Evolutionary conservation across 1,284 basidiomycete genomes (phyloP), one percentile per base, ranked within the genome.

Genomic region (Tilletia caries): DNA sequence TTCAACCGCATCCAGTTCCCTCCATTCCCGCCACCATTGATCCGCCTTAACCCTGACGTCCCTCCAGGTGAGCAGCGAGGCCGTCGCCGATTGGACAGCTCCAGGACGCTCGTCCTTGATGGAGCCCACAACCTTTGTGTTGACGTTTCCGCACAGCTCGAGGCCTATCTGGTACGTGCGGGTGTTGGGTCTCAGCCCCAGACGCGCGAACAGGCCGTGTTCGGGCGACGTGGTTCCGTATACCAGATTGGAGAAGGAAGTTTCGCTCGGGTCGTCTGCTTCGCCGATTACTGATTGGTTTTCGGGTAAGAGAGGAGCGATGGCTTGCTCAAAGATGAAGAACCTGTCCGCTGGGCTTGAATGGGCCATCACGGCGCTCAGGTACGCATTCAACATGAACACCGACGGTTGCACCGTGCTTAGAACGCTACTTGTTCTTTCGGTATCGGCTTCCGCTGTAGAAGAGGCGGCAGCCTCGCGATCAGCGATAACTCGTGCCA

Each of bases 371-470:
- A 94, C 90, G 1, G 91, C 88, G 46, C 32, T 62, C 29, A 97
- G 84, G 80, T 92, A 97, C 0, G 93, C 88, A 78, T 92, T 92
- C 73, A 95, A 79, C 8, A 97, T 86, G 0, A 87, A 86, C 0
- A 91, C 76, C 0, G 89, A 88, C 34, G 91, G 79, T 2, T 82
- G 69, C 34, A 95, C 91, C 58, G 86, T 79, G 1, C 83, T 82
- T 82, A 97, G 92, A 84, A 87, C 73, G 69, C 70, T 75, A 41
- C 8, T 15, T 41, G 37, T 6, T 33, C 75, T 72, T 70, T 75
- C 67, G 48, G 15, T 71, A 68, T 18, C 79, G 76, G 0, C 44
- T 69, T 34, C 48, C 65, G 18, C 77, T 12, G 27, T 62, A 18
- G 69, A 62, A 23, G 67, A 44, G 13, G 64, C 62, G 43, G 52